Percentiles rank a stretch among this genome's conserved stretches.
These are phyloP conservation scores for Exophiala alcalophila DNA, from an alignment of 2,329 filamentous ascomycete genomes.

Conservation along the genomic window DNA sequence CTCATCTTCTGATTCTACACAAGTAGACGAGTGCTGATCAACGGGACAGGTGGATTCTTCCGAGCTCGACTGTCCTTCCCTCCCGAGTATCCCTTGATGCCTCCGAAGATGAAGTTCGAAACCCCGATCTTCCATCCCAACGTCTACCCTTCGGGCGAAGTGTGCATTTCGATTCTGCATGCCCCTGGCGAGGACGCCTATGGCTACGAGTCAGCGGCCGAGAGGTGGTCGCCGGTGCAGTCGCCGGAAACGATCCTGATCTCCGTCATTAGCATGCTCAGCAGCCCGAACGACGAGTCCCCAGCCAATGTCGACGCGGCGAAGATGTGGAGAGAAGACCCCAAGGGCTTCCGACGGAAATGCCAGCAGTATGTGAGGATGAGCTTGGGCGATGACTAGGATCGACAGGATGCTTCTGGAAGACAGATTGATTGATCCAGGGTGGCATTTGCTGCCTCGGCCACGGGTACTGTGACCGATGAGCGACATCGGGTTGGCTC, in stretches of 20 bases:
- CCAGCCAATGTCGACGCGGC: slow-evolving; percentile 95
- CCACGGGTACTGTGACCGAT: too few species aligned
- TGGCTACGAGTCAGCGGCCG: slow-evolving; percentile 84
- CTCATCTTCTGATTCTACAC: neutral
- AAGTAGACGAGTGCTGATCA: slow-evolving; percentile 1
- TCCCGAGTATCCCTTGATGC: slow-evolving; percentile 77
- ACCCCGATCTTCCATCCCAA: slow-evolving; percentile 91
- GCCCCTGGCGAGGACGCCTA: slow-evolving; percentile 84
- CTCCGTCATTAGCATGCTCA: slow-evolving; percentile 87
- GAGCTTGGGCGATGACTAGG: slow-evolving; percentile 69
- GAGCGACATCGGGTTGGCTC: too few species aligned
- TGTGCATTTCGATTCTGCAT: slow-evolving; percentile 97
- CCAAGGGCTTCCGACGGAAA: slow-evolving; percentile 71
- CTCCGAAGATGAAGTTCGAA: slow-evolving; percentile 85
- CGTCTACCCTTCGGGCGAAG: slow-evolving; percentile 70
- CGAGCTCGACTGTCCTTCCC: slow-evolving; percentile 82
- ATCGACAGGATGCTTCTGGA: too few species aligned
- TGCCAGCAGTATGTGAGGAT: slow-evolving; percentile 77
- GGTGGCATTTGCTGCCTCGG: too few species aligned
- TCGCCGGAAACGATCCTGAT: slow-evolving; percentile 91
- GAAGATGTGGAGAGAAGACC: slow-evolving; percentile 78
- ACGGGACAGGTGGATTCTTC: slow-evolving; percentile 76
- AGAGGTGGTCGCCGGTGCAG: slow-evolving; percentile 94
- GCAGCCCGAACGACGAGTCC: slow-evolving; percentile 90
- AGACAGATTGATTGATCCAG: too few species aligned